A percentile compares a stretch with the other conserved stretches of the same genome.
phyloP scores from a whole-genome alignment of 2,329 filamentous ascomycete genomes.

The Aspergillus ibericus region DNA sequence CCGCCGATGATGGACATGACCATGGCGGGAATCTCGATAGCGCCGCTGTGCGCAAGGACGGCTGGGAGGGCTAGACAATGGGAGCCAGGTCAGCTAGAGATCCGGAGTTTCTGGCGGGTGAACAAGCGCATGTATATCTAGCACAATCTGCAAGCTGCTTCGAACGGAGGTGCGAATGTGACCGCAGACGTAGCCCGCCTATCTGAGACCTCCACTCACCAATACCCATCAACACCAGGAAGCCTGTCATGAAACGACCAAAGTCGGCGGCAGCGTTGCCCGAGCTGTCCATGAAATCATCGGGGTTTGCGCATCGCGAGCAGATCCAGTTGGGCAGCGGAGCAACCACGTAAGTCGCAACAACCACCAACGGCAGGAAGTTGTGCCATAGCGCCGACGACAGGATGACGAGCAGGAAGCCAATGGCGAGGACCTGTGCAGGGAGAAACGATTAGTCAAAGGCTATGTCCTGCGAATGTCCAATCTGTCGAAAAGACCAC shows the following conservation, averaged over 20 bases:
- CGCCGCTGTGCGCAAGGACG: slow-evolving; percentile 79
- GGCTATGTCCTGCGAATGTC: background rate
- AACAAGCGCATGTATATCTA: background rate
- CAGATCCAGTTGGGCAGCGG: slow-evolving; percentile 97
- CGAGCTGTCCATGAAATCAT: slow-evolving; percentile 90
- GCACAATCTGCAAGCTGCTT: background rate
- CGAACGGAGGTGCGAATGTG: background rate
- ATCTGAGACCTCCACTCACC: slow-evolving; percentile 60
- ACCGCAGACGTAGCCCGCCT: background rate
- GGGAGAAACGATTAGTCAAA: background rate
- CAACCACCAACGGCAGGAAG: slow-evolving; percentile 93
- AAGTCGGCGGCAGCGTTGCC: slow-evolving; percentile 87
- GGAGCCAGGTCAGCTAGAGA: background rate
- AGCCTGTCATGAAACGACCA: slow-evolving; percentile 90
- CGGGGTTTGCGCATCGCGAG: slow-evolving; percentile 79
- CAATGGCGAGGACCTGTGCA: slow-evolving; percentile 80
- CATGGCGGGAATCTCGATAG: slow-evolving; percentile 84
- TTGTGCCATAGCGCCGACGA: slow-evolving; percentile 93
- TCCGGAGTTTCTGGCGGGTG: background rate
- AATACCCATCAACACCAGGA: slow-evolving; percentile 95
- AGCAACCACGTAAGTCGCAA: slow-evolving; percentile 90
- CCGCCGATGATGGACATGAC: slow-evolving; percentile 93
- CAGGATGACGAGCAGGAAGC: slow-evolving; percentile 97
- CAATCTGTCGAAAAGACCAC: slow-evolving; percentile 25
- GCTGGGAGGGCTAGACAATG: slow-evolving; percentile 71